phyloP scores from a whole-genome alignment of 108 stramenopile species.

The Skeletonema menzelii region DNA sequence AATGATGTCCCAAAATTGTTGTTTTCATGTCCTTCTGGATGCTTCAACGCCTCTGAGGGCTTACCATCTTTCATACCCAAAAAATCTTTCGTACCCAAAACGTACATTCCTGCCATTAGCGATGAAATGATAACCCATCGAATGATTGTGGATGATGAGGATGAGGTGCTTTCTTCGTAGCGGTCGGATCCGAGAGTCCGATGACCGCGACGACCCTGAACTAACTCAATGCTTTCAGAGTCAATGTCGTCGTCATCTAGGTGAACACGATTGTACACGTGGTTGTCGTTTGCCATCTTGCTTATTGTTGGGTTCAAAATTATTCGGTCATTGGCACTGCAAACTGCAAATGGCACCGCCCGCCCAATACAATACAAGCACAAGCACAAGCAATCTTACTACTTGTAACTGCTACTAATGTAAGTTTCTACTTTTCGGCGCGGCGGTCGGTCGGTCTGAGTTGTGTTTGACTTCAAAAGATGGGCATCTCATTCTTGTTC shows the following conservation, averaged over 20 bases:
- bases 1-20: constrained; percentile 1
- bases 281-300: not conserved
- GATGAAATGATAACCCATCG: constrained; percentile 1
- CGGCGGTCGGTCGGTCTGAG: no score
- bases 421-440: no score
- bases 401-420: no score
- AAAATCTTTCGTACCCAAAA: constrained; percentile 12
- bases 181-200: not conserved
- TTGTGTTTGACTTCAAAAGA: no score
- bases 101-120: constrained; percentile 7
- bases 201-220: not conserved
- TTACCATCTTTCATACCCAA: constrained; percentile 27
- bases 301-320: not conserved
- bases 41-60: not conserved
- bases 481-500: no score
- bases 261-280: not conserved
- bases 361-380: no score
- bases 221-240: not conserved
- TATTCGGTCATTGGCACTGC: no score
- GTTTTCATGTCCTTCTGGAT: not conserved
- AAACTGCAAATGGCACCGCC: no score
- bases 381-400: no score
- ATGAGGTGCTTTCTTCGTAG: not conserved
- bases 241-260: not conserved
- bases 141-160: not conserved